A percentile compares a stretch with the other conserved stretches of the same genome.
Conservation (phyloP, 208 protist genomes). For the Porcisia hertigi region DNA sequence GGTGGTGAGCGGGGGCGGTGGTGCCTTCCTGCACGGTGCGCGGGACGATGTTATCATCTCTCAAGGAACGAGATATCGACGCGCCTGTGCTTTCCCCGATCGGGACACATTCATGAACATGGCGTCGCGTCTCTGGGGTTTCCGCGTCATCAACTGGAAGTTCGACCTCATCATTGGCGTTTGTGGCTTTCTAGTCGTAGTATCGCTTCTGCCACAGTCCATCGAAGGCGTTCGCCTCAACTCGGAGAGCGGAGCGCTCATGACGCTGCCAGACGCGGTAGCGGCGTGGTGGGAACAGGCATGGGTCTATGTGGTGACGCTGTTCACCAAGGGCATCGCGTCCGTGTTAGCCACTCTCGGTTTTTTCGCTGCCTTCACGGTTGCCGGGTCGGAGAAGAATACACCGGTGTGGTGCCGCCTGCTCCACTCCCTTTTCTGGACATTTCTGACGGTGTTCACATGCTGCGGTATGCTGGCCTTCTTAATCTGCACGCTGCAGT, state of each 20-base stretch:
- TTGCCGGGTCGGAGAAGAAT: conserved; percentile 42
- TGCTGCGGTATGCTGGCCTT: conserved; percentile 53
- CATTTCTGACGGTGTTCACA: conserved; percentile 45
- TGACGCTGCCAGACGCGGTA: conserved; percentile 26
- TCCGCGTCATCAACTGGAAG: conserved; percentile 87
- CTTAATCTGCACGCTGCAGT: conserved; percentile 54
- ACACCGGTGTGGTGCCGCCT: conserved; percentile 39
- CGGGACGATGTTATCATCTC: conserved; percentile 55
- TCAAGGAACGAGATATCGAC: conserved; percentile 65
- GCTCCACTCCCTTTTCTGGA: conserved; percentile 56
- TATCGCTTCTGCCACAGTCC: conserved; percentile 64
- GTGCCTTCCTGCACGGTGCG: conserved; percentile 82
- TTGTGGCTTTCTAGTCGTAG: conserved; percentile 64
- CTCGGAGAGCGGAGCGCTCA: conserved; percentile 3
- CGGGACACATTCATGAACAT: conserved; percentile 69
- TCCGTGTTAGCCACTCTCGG: conserved; percentile 46
- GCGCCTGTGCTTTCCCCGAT: conserved; percentile 56
- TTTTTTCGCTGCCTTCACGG: conserved; percentile 55
- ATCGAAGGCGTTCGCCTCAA: conserved; percentile 16
- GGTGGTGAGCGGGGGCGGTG: conserved; percentile 82
- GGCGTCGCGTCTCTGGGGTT: conserved; percentile 61
- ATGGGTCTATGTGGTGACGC: conserved; percentile 28
- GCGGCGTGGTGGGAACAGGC: conserved; percentile 29
- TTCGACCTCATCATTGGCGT: conserved; percentile 79
- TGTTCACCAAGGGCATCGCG: conserved; percentile 47